These are phyloP conservation scores for Entoloma clypeatum DNA, from an alignment of 1,284 basidiomycete genomes.

Conservation along the genomic window DNA sequence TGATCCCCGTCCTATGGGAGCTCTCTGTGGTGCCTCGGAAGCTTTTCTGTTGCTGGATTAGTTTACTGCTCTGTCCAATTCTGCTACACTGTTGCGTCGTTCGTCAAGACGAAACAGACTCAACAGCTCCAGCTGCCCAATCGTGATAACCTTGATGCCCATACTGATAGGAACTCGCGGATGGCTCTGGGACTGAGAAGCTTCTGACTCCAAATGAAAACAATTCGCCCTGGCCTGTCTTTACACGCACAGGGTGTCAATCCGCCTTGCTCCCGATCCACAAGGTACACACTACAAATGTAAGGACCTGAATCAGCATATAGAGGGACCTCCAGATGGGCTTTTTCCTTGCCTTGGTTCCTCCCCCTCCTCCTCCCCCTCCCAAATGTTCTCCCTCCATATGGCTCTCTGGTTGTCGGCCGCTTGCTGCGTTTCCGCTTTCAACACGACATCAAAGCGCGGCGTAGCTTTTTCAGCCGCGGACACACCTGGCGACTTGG, in stretches of 20 bases:
- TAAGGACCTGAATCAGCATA: constrained; percentile 11
- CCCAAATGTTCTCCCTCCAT: constrained; percentile 16
- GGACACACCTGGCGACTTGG: constrained; percentile 36
- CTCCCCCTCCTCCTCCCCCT: constrained; percentile 5
- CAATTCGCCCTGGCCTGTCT: constrained; percentile 33
- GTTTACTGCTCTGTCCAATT: no score
- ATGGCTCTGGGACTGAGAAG: constrained; percentile 11
- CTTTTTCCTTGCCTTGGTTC: no score
- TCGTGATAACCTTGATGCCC: no score
- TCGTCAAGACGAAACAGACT: no score
- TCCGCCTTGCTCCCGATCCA: constrained; percentile 17
- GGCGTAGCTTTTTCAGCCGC: constrained; percentile 41
- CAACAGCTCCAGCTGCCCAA: no score
- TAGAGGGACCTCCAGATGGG: no score
- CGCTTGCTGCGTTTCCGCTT: constrained; percentile 13
- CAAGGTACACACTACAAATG: constrained; percentile 2
- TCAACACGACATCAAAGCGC: constrained; percentile 36
- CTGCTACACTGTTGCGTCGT: no score
- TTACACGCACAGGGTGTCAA: constrained; percentile 25
- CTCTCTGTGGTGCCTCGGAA: no score
- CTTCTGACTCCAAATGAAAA: constrained; percentile 20
- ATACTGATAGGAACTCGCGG: constrained; percentile 2
- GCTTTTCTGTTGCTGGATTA: no score
- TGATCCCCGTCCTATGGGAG: neutral
- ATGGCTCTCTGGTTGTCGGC: constrained; percentile 14